Conservation (phyloP, 148 eudicot genomes). For the Heliamphora exappendiculata region DNA sequence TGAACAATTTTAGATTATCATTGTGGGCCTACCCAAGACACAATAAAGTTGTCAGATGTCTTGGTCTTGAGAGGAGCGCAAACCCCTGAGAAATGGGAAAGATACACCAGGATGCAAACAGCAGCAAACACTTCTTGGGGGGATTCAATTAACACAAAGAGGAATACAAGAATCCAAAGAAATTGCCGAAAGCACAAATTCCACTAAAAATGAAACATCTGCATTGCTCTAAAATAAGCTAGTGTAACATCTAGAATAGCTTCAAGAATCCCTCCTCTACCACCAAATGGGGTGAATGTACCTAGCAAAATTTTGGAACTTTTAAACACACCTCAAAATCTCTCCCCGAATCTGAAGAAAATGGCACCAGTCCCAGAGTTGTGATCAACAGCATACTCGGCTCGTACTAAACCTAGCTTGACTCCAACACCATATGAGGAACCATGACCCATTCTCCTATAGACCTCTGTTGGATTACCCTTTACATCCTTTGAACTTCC, state of each 20-base stretch:
- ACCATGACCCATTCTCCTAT: conserved; percentile 86
- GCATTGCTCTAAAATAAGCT: not conserved
- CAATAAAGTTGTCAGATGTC: too few relatives aligned
- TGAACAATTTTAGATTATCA: too few relatives aligned
- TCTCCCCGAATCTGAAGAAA: conserved; percentile 93
- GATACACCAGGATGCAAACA: not conserved
- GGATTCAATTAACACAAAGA: not conserved
- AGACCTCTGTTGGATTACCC: conserved; percentile 95
- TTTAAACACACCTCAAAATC: conserved; percentile 44
- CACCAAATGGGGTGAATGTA: not conserved
- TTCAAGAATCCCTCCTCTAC: conserved; percentile 1
- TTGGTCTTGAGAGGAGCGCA: too few relatives aligned
- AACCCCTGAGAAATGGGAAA: too few relatives aligned
- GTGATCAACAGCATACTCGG: conserved; percentile 91
- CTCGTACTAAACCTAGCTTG: conserved; percentile 84
- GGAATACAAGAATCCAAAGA: not conserved
- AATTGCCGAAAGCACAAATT: conserved; percentile 4
- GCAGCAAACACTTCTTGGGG: not conserved
- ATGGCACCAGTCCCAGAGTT: conserved; percentile 80
- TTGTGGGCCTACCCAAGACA: too few relatives aligned
- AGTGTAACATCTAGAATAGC: not conserved
- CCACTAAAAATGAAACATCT: not conserved
- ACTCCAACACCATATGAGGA: conserved; percentile 89
- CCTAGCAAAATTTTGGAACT: conserved; percentile 12
- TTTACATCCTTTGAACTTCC: conserved; percentile 88